Conservation (phyloP, 2,329 filamentous ascomycete genomes). For the Colletotrichum sp. region DNA sequence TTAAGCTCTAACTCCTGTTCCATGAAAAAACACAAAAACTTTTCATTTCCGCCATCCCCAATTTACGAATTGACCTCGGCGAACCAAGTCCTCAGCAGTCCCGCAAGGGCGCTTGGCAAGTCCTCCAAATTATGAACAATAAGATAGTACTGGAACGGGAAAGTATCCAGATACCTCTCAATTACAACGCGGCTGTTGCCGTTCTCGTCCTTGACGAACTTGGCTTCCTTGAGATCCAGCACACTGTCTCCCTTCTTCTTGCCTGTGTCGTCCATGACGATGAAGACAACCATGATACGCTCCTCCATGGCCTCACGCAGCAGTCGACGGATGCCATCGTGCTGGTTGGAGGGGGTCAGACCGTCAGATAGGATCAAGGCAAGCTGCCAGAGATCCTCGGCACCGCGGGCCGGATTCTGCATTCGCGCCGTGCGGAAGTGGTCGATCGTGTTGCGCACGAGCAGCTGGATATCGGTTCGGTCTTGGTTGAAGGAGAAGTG, state of each 20-base stretch:
- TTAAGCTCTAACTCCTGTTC: background rate
- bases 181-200: conserved; percentile 75
- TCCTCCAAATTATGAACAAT: conserved; percentile 93
- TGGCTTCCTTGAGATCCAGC: conserved; percentile 85
- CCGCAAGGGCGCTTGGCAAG: conserved; percentile 85
- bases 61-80: conserved; percentile 63
- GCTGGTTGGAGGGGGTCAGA: conserved; percentile 80
- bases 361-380: conserved; percentile 94
- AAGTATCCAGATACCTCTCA: conserved; percentile 90
- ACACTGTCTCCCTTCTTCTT: conserved; percentile 67
- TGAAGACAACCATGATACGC: conserved; percentile 97
- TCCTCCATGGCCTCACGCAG: conserved; percentile 90
- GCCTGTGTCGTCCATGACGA: conserved; percentile 80
- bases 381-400: conserved; percentile 89
- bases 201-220: conserved; percentile 72
- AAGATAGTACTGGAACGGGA: conserved; percentile 96
- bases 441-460: conserved; percentile 80
- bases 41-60: background rate
- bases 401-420: conserved; percentile 54
- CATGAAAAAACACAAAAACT: background rate
- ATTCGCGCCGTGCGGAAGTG: conserved; percentile 80
- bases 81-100: conserved; percentile 95
- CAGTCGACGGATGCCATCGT: conserved; percentile 81
- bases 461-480: conserved; percentile 81
- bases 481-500: conserved; percentile 86